Conservation (phyloP, 2,329 filamentous ascomycete species). For the Coleophoma cylindrospora region DNA sequence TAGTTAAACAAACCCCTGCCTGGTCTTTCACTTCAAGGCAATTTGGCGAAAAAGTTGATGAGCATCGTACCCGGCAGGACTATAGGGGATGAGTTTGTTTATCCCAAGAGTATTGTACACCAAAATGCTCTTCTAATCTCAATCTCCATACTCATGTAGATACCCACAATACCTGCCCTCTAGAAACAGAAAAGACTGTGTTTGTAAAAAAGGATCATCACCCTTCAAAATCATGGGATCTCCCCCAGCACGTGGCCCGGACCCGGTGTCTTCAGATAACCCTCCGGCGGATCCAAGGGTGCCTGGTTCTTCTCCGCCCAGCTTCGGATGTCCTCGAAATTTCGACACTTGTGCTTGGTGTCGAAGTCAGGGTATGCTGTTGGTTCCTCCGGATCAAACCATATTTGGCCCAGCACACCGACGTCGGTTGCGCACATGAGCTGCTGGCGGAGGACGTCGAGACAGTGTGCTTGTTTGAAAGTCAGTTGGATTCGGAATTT, state of each 20-base stretch:
- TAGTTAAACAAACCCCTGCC: no score
- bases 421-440: constrained; percentile 48
- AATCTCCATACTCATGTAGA: no score
- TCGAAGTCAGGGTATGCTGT: constrained; percentile 44
- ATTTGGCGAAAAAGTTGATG: no score
- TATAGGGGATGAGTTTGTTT: no score
- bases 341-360: constrained; percentile 43
- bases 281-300: constrained; percentile 10
- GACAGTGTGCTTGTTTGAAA: constrained; percentile 37
- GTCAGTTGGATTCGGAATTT: not conserved
- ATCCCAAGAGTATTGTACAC: no score
- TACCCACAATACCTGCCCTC: no score
- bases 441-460: constrained; percentile 47
- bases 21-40: no score
- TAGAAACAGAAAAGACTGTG: no score
- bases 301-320: constrained; percentile 44
- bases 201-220: no score
- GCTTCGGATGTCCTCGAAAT: constrained; percentile 41
- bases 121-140: no score
- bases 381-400: constrained; percentile 36
- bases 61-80: no score
- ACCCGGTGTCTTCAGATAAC: constrained; percentile 13
- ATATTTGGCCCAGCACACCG: constrained; percentile 47
- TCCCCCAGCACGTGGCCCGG: constrained; percentile 10
- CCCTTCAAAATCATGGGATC: constrained; percentile 11